A percentile compares a stretch with the other conserved stretches of the same genome.
Evolutionary conservation across 1,139 yeast genomes (phyloP).

Genomic region (Sugiyamaella castrensis): DNA sequence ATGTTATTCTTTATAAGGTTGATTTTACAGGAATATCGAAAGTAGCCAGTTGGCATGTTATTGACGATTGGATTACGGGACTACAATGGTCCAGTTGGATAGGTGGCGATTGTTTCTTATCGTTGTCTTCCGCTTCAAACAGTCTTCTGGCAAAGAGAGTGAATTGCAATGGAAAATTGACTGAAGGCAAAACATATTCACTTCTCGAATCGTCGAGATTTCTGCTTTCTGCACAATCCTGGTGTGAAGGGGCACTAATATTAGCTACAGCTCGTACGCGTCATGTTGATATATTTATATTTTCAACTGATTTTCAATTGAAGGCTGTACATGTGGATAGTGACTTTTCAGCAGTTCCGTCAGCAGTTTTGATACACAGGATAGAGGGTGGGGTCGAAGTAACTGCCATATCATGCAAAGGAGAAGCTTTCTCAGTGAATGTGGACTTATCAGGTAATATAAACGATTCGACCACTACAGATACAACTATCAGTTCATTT

Average conservation of each 20-base stretch:
- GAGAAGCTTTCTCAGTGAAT: constrained; percentile 18
- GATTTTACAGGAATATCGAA: constrained; percentile 10
- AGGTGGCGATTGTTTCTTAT: neutral
- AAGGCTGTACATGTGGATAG: neutral
- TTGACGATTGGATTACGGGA: constrained; percentile 19
- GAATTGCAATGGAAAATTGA: neutral
- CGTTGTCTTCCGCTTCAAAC: neutral
- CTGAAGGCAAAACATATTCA: neutral
- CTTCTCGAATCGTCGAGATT: constrained; percentile 9
- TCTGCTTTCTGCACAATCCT: constrained; percentile 8
- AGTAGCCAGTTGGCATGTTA: constrained; percentile 1
- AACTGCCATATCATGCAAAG: constrained; percentile 20
- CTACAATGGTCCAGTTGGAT: constrained; percentile 19
- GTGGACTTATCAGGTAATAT: constrained; percentile 5
- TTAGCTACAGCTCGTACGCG: constrained; percentile 16
- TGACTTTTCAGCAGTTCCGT: constrained; percentile 1
- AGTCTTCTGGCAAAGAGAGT: neutral
- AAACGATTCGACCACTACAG: neutral
- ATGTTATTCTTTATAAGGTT: constrained; percentile 19
- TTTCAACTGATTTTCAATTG: neutral
- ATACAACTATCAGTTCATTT: constrained; percentile 2
- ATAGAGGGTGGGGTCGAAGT: constrained; percentile 12
- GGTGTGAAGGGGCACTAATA: constrained; percentile 2
- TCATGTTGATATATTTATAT: constrained; percentile 11
- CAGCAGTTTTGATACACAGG: constrained; percentile 3